Conservation (phyloP, 495 filamentous ascomycete species). For the Bombardia bombarda region DNA sequence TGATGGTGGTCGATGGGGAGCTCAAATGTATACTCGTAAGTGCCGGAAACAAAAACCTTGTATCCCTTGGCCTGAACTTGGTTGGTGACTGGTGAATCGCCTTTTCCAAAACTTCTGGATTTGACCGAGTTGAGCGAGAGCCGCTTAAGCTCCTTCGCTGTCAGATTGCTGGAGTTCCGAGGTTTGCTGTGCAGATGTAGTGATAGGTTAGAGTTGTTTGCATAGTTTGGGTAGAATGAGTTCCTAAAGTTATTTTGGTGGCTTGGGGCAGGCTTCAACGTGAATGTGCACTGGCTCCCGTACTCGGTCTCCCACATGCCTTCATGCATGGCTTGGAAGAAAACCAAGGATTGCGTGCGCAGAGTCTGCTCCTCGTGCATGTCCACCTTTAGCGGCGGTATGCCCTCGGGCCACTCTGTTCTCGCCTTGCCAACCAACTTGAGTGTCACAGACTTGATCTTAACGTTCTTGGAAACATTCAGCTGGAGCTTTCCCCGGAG, state of each 20-base stretch:
- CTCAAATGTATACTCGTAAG: slow-evolving; percentile 93
- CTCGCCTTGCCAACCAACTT: slow-evolving; percentile 78
- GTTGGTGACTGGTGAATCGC: slow-evolving; percentile 52
- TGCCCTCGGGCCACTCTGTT: slow-evolving; percentile 97
- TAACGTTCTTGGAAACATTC: slow-evolving; percentile 78
- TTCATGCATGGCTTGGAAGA: slow-evolving; percentile 67
- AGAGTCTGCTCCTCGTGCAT: slow-evolving; percentile 74
- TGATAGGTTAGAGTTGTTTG: slow-evolving; percentile 13
- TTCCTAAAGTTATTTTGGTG: slow-evolving; percentile 27
- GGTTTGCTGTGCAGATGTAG: slow-evolving; percentile 13
- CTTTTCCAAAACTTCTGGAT: slow-evolving; percentile 81
- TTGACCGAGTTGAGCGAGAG: slow-evolving; percentile 74
- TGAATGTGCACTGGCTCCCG: slow-evolving; percentile 49
- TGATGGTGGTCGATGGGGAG: slow-evolving; percentile 86
- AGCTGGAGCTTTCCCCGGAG: slow-evolving; percentile 78
- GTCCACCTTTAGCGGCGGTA: slow-evolving; percentile 80
- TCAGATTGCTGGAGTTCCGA: slow-evolving; percentile 27
- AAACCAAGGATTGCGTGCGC: slow-evolving; percentile 69
- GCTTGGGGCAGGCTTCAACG: slow-evolving; percentile 13
- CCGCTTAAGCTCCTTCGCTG: slow-evolving; percentile 44
- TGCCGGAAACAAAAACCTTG: slow-evolving; percentile 80
- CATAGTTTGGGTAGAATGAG: slow-evolving; percentile 32
- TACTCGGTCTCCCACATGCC: slow-evolving; percentile 47
- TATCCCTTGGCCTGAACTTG: slow-evolving; percentile 80
- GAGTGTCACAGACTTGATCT: slow-evolving; percentile 89